Evolutionary conservation across 345 rosid species (phyloP).

Genomic region (Salix arbutifolia): DNA sequence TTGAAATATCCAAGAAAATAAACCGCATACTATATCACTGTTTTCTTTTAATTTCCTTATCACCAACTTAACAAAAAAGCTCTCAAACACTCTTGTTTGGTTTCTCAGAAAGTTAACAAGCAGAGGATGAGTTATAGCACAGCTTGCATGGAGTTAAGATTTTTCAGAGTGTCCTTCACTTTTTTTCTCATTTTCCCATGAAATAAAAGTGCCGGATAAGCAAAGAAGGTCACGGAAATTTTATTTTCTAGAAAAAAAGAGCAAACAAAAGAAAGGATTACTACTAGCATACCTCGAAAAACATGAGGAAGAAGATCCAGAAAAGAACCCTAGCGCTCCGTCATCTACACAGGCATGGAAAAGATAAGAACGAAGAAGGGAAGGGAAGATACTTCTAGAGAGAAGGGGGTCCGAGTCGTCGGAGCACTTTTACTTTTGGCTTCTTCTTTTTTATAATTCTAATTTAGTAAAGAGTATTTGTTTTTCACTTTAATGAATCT

Average conservation of each 20-base stretch:
- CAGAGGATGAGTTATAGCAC: constrained; percentile 11
- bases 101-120: constrained; percentile 2
- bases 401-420: background rate
- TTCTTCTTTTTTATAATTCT: background rate
- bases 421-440: constrained; percentile 7
- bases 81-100: background rate
- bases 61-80: constrained; percentile 18
- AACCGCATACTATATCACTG: background rate
- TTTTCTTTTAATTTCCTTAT: background rate
- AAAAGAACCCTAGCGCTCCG: background rate
- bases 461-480: constrained; percentile 3
- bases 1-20: constrained; percentile 15
- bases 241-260: background rate
- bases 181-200: constrained; percentile 20
- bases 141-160: background rate
- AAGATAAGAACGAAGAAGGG: constrained; percentile 17
- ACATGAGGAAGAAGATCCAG: background rate
- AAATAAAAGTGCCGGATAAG: background rate
- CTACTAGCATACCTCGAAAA: background rate
- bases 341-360: background rate
- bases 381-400: constrained; percentile 2
- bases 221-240: background rate
- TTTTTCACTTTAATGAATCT: constrained; percentile 34
- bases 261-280: background rate
- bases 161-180: background rate